Evolutionary conservation across 2,329 filamentous ascomycete species (phyloP), one percentile per base, ranked within the genome.

Genomic region (Chaetomiaceae sp.): DNA sequence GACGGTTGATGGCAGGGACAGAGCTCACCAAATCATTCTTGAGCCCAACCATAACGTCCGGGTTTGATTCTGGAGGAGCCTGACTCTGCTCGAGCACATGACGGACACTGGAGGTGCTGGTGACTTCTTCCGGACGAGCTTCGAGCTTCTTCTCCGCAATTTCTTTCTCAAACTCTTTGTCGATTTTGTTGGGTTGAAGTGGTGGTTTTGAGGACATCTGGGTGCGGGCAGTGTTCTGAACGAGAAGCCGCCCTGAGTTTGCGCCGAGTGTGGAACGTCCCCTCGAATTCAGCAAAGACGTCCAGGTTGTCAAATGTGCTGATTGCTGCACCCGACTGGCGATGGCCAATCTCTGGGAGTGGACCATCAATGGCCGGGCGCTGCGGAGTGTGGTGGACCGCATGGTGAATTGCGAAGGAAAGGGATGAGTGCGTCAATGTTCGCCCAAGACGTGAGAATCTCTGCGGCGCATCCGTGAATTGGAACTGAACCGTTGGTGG

Each of bases 111-210:
- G 84, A 89, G 34, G 71, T 71, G 18, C 66, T 65, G 0, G 81
- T 77, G 0, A 89, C 84, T 6, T 68, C 62, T 32, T 78, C 76
- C 0, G 84, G 84, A 22, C 77, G 65, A 3, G 77, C 59, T 47
- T 77, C 60, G n/a, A 89, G 66, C 58, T 75, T 75, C 60, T 78
- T 61, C 38, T 80, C 56, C 11, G 65, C 72, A 8, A 79, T 56
- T 53, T 73, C 68, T 38, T 72, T 70, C 61, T 86, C 83, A 24
- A 67, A 67, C 53, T 83, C 70, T 34, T 62, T 66, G 54, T 86
- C 74, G 44, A 78, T 75, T 32, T 63, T 57, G 22, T 44, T 62
- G 64, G 56, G 62, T 58, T 51, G 56, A 54, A 58, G 56, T 56
- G 38, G 47, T 15, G 47, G 60, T 48, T 52, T 54, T 49, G 52